Percentiles rank a stretch among this genome's conserved stretches.
Conservation (phyloP, 1,139 yeast species). For the Starmera stellimalicola region DNA sequence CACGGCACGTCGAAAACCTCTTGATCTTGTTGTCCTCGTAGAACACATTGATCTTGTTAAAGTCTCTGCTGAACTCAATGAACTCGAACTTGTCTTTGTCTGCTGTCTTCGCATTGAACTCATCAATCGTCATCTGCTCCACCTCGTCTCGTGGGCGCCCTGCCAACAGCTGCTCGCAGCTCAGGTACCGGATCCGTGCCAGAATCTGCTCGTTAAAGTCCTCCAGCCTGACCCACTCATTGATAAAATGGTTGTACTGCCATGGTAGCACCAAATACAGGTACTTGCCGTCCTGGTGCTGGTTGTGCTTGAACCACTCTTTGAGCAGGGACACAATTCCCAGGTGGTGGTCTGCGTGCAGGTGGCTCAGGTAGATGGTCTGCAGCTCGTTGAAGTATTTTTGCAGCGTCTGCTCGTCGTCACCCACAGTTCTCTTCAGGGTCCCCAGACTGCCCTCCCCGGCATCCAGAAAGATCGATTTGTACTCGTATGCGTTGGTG, state of each 20-base stretch:
- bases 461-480: slow-evolving; percentile 65
- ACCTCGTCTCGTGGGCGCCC: slow-evolving; percentile 22
- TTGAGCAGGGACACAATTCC: slow-evolving; percentile 67
- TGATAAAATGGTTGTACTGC: slow-evolving; percentile 58
- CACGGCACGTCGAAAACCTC: slow-evolving; percentile 53
- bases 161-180: slow-evolving; percentile 54
- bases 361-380: slow-evolving; percentile 70
- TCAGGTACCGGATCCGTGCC: slow-evolving; percentile 43
- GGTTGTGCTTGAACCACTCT: slow-evolving; percentile 48
- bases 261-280: slow-evolving; percentile 63
- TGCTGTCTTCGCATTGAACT: slow-evolving; percentile 19
- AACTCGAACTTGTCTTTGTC: slow-evolving; percentile 12
- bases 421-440: slow-evolving; percentile 51
- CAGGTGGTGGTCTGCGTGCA: slow-evolving; percentile 95
- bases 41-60: slow-evolving; percentile 17
- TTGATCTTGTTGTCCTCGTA: slow-evolving; percentile 21
- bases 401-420: slow-evolving; percentile 24
- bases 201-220: slow-evolving; percentile 24
- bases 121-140: slow-evolving; percentile 13
- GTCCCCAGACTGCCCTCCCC: slow-evolving; percentile 90
- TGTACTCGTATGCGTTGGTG: slow-evolving; percentile 21
- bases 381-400: slow-evolving; percentile 44
- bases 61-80: not conserved
- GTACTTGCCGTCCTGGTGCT: slow-evolving; percentile 21
- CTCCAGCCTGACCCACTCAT: slow-evolving; percentile 65